Base-by-base conservation (phyloP, 495 filamentous ascomycete species). In the Lasiosphaeria hispida region DNA sequence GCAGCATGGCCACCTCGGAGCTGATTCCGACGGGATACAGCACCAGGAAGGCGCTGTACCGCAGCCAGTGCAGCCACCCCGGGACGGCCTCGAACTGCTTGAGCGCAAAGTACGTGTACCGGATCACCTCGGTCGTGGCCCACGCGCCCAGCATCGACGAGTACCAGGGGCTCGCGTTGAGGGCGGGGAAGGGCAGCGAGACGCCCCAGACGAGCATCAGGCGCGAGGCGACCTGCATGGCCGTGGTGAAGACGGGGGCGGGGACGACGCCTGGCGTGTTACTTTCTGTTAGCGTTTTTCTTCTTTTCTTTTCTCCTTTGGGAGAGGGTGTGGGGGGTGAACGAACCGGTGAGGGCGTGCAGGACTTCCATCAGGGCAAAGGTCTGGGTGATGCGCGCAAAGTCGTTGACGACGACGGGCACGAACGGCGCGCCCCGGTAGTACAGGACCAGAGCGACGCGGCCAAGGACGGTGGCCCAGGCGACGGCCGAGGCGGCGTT, bases 1-100 rank as follows among this genome's bases (percentile, higher is more conserved):
- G 85, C 39, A 97, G 85, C 64, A 96, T 80, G 64, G 80, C 84
- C 41, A 85, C 87, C 80, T 98, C 94, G 71, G 89, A 92, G 10
- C 77, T 77, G 59, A 97, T 96, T 10, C 94, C 94, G 50, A 97
- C 64, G 3, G 95, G 94, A 68, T 98, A 98, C 15, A 98, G 81
- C 18, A 97, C 74, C 66, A 87, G 90, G 76, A 98, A 98, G 6
- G 87, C 87, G 72, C 95, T 96, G 68, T 98, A 98, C 69, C 90
- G 78, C 76, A 95, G 76, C 93, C 93, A 96, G 57, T 82, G 82
- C 70, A 93, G 80, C 69, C 73, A 80, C 0, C 53, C 66, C 0
- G 91, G 91, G 56, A 75, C 70, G 14, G 52, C 57, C 18, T 74
- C 83, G 44, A 76, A 73, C 42, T 96, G 79, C 65, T 83, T 83